phyloP scores from a whole-genome alignment of 495 filamentous ascomycete genomes.

The Aspergillus baeticus region DNA sequence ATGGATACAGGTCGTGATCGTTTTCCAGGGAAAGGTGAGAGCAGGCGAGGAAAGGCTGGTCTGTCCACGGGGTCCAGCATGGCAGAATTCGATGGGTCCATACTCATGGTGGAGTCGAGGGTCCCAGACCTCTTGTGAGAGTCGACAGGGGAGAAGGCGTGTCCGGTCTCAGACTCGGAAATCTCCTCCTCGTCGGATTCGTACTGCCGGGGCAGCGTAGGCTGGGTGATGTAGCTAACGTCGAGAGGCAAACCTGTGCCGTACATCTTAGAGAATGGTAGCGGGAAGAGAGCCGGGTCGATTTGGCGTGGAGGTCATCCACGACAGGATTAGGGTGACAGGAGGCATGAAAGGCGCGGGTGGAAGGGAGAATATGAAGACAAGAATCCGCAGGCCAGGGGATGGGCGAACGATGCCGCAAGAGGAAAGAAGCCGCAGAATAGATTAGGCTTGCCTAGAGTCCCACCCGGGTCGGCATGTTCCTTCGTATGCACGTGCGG shows the following conservation, averaged over 20 bases:
- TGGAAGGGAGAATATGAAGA: conserved; percentile 5
- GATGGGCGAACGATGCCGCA: not conserved
- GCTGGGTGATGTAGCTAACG: conserved; percentile 38
- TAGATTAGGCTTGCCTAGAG: not conserved
- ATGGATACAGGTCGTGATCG: conserved; percentile 37
- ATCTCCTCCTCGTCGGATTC: conserved; percentile 47
- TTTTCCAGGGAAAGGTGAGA: conserved; percentile 26
- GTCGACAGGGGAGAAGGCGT: conserved; percentile 34
- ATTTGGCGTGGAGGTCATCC: not conserved
- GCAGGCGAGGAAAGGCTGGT: conserved; percentile 15
- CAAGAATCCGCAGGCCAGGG: not conserved
- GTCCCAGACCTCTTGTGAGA: conserved; percentile 22
- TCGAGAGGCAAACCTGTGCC: conserved; percentile 26
- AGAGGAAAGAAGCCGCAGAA: not conserved
- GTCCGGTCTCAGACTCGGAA: conserved; percentile 39
- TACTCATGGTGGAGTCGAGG: conserved; percentile 34
- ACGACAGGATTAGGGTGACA: not conserved
- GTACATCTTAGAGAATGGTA: conserved; percentile 27
- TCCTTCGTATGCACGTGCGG: too few relatives aligned
- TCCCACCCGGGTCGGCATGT: not conserved
- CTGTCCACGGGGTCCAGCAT: conserved; percentile 26
- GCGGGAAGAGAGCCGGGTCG: not conserved
- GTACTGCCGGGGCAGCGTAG: conserved; percentile 37
- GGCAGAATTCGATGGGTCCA: conserved; percentile 31
- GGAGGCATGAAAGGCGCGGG: not conserved